Conservation (phyloP, 345 rosid genomes). For the Geranium brycei region DNA sequence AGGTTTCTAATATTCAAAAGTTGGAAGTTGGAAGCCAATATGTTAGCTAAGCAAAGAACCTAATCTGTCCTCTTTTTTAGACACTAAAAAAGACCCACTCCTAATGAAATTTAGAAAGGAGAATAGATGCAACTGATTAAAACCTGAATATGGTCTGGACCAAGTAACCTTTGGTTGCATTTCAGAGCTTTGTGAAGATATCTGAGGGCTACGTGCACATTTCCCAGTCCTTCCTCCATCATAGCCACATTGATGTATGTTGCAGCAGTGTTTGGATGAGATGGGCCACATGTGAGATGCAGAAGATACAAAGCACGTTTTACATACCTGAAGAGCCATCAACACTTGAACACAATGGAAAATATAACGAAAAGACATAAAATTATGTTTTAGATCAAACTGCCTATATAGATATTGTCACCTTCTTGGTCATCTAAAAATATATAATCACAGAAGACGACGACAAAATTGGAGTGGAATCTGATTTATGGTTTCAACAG, state of each 20-base stretch:
- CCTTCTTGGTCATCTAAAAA: no score
- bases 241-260: conserved; percentile 96
- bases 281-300: conserved; percentile 95
- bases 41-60: no score
- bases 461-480: no score
- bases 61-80: no score
- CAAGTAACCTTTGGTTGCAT: conserved; percentile 89
- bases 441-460: no score
- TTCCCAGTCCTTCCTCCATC: conserved; percentile 99
- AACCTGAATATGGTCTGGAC: conserved; percentile 99
- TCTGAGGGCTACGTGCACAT: conserved; percentile 94
- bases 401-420: no score
- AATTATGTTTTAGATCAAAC: no score
- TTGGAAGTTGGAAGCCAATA: no score
- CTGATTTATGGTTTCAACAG: no score
- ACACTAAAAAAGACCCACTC: no score
- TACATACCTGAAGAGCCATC: conserved; percentile 53
- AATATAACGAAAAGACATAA: conserved; percentile 10
- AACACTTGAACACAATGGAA: conserved; percentile 4
- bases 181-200: conserved; percentile 94
- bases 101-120: no score
- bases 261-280: conserved; percentile 98
- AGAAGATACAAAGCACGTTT: conserved; percentile 94
- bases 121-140: conserved; percentile 1
- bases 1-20: no score